Evolutionary conservation across 2,329 filamentous ascomycete species (phyloP), one percentile per base, ranked within the genome.

Genomic region (Aureobasidium sp.): DNA sequence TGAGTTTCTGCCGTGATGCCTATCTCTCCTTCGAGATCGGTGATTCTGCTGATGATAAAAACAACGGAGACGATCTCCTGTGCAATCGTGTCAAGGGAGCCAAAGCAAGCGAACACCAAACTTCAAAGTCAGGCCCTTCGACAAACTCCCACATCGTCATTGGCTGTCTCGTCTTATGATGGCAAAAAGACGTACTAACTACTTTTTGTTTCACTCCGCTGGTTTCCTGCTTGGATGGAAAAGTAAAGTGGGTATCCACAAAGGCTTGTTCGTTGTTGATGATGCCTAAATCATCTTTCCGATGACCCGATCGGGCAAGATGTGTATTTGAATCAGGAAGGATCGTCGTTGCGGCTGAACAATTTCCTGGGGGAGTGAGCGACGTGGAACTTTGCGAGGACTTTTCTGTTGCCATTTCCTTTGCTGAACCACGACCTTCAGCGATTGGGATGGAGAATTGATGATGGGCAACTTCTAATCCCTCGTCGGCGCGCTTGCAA

Each of bases 331-430:
- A 38, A 57, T 27, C 40, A n/a, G 54, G 54, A 57, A 57, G 31
- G 54, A 57, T 57, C 54, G 43, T 47, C 54, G 51, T 54, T 54
- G 50, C 50, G 37, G 50, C 50, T 54, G 35, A 42, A 33, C 4
- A 9, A 43, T 21, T 55, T 57, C 9, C 27, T 57, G 53, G 38
- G n/a, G 37, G 37, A 31, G 17, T 3, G 25, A 11, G 33, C 33
- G 33, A 35, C 33, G 33, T 35, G 29, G 38, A 43, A 5, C 27
- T 57, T 57, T 19, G 40, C 40, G 29, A 31, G 17, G n/a, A 21
- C 5, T 35, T 31, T 19, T 23, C 17, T 21, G 23, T 31, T 31
- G 45, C 8, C 6, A 35, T 29, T 9, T 1, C 2, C 45, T 29
- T 19, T n/a, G 27, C 17, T 11, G 5, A 29, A 19, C 45, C 9